These are phyloP conservation scores for Phytopythium oedochilum DNA, from an alignment of 352 stramenopile genomes.

Conservation along the genomic window DNA sequence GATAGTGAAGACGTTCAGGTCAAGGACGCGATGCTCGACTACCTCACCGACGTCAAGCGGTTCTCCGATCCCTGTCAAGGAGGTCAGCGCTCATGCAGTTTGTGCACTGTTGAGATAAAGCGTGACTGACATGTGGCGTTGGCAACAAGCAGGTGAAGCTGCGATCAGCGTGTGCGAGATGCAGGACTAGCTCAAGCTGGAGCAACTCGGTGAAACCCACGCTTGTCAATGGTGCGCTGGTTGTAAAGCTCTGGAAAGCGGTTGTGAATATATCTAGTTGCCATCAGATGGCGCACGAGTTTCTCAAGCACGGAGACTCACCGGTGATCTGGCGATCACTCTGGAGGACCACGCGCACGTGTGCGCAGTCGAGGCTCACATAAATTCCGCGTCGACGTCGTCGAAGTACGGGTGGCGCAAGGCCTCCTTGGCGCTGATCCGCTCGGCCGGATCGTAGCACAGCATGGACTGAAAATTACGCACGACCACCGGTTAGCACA, in stretches of 20 bases:
- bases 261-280: too few relatives aligned
- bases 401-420: conserved; percentile 84
- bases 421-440: conserved; percentile 81
- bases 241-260: too few relatives aligned
- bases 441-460: conserved; percentile 56
- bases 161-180: too few relatives aligned
- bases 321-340: neutral
- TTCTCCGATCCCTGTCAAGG: conserved; percentile 33
- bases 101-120: neutral
- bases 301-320: neutral
- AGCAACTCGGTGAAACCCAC: too few relatives aligned
- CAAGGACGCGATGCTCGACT: conserved; percentile 46
- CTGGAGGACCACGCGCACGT: neutral
- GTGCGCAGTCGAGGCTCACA: conserved; percentile 24
- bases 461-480: conserved; percentile 50
- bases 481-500: neutral
- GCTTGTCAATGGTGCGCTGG: too few relatives aligned
- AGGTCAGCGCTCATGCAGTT: neutral
- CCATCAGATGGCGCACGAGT: too few relatives aligned
- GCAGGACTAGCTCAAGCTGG: too few relatives aligned
- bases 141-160: neutral
- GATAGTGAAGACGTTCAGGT: conserved; percentile 17
- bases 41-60: conserved; percentile 46
- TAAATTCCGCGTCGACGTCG: conserved; percentile 66
- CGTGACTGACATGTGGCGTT: neutral